Evolutionary conservation across 805 yeast species (phyloP).

Genomic region (Yarrowia sp.): DNA sequence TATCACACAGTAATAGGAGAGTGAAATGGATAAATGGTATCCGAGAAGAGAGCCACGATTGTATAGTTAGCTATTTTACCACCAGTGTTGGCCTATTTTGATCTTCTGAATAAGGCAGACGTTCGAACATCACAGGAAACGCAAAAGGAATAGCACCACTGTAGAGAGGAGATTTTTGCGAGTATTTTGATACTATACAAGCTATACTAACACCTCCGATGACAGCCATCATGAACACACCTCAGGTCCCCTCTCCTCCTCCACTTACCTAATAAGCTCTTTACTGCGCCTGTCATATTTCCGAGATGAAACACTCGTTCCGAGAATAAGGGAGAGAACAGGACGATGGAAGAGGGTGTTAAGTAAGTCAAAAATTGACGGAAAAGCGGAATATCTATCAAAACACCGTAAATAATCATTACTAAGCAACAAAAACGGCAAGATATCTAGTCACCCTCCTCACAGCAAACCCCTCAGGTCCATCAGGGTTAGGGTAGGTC

Average conservation of each 20-base stretch:
- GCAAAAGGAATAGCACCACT: not conserved
- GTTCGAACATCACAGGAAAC: too few relatives aligned
- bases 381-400: too few relatives aligned
- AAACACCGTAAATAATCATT: not conserved
- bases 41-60: too few relatives aligned
- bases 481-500: conserved; percentile 8
- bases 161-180: not conserved
- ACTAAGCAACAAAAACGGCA: not conserved
- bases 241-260: not conserved
- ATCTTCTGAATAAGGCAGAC: too few relatives aligned
- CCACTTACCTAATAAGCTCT: not conserved
- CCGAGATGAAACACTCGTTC: conserved; percentile 12
- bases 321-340: not conserved
- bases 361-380: not conserved
- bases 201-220: too few relatives aligned
- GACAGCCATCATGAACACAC: too few relatives aligned
- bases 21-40: too few relatives aligned
- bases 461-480: conserved; percentile 12
- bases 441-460: not conserved
- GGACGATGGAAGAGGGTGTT: not conserved
- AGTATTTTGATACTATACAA: not conserved
- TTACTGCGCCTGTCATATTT: not conserved
- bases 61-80: too few relatives aligned
- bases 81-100: too few relatives aligned
- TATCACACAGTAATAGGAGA: too few relatives aligned